Conservation (phyloP, 192 early-diverging fungal species). For the Spinellus fusiger region DNA sequence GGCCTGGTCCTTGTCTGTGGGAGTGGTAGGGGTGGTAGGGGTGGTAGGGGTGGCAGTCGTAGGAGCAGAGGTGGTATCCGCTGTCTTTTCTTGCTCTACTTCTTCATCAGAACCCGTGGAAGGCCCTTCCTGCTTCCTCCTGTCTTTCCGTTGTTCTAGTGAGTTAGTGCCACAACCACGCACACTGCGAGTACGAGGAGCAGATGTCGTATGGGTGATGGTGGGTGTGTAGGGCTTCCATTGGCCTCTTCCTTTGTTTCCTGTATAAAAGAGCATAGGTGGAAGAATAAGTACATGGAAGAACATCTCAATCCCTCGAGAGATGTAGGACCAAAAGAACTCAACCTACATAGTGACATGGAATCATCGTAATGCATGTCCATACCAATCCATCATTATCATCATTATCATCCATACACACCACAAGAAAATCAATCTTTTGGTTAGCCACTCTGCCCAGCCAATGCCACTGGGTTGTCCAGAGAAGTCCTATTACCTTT, state of each 20-base stretch:
- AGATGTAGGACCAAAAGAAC: neutral
- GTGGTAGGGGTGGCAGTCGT: neutral
- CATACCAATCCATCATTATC: no score
- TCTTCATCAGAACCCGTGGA: conserved; percentile 3
- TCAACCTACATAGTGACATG: no score
- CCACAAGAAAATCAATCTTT: no score
- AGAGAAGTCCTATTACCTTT: no score
- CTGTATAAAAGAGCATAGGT: neutral
- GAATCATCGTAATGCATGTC: no score
- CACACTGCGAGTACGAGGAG: conserved; percentile 19
- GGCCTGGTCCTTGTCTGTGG: neutral
- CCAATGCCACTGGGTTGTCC: no score
- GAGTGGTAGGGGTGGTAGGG: neutral
- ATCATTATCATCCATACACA: no score
- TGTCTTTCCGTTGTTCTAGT: conserved; percentile 16
- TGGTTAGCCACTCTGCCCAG: no score
- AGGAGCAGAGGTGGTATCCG: neutral
- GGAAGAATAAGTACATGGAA: neutral
- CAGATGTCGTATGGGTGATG: conserved; percentile 47
- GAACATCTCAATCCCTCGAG: neutral
- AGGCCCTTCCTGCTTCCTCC: conserved; percentile 5
- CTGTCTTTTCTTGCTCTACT: neutral
- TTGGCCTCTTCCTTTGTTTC: conserved; percentile 39
- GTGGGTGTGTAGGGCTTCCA: conserved; percentile 45
- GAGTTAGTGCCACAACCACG: conserved; percentile 10